These are phyloP conservation scores for Tolypocladium nubicola DNA, from an alignment of 2,329 filamentous ascomycete genomes.

Conservation along the genomic window DNA sequence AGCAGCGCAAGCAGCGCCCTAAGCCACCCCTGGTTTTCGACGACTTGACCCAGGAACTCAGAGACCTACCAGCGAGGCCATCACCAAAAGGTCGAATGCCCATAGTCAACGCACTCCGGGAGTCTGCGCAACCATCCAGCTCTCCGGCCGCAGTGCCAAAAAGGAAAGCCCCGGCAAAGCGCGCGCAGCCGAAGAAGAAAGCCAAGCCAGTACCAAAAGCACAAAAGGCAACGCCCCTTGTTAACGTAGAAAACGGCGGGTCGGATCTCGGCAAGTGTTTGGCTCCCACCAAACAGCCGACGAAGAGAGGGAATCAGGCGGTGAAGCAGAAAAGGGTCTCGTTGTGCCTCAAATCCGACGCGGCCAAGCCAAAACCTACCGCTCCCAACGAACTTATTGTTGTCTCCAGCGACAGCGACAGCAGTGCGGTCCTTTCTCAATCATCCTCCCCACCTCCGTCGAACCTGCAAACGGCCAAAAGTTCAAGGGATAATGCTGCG, in stretches of 20 bases:
- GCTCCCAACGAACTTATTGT: neutral
- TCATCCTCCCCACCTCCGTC: neutral
- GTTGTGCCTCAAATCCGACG: neutral
- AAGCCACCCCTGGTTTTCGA: conserved; percentile 24
- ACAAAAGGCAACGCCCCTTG: neutral
- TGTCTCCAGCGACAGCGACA: neutral
- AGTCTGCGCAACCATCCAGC: conserved; percentile 5
- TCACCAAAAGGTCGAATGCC: conserved; percentile 2
- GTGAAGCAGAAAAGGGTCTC: neutral
- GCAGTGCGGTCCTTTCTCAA: neutral
- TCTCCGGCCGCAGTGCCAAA: conserved; percentile 6
- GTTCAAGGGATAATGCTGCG: neutral
- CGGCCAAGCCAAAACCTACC: neutral
- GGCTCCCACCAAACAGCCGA: neutral
- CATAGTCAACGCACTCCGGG: conserved; percentile 7
- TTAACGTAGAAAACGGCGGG: neutral
- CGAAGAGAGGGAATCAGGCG: neutral
- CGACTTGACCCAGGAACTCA: conserved; percentile 15
- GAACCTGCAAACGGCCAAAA: neutral
- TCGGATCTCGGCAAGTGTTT: neutral
- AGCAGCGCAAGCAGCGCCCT: conserved; percentile 22
- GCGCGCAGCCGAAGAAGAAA: conserved; percentile 5
- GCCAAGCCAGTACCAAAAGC: neutral
- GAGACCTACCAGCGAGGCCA: conserved; percentile 4
- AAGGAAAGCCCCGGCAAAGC: neutral